Percentiles rank a stretch among this genome's conserved stretches.
These are phyloP conservation scores for Mariannaea elegans DNA, from an alignment of 2,329 filamentous ascomycete species.

Conservation along the genomic window DNA sequence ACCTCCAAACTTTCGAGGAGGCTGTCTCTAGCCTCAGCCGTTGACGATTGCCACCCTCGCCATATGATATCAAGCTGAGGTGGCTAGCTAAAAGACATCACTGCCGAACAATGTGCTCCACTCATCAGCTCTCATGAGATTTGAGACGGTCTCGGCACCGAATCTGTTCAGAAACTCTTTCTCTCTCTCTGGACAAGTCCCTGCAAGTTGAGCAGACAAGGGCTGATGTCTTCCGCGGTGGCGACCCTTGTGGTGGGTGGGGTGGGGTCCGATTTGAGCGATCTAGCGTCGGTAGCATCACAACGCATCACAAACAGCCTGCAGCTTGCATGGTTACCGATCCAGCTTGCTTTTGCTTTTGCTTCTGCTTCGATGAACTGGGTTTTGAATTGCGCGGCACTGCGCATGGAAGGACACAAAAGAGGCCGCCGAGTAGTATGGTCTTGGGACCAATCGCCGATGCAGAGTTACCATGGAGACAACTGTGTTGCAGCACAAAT, in stretches of 20 bases:
- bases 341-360: constrained; percentile 9
- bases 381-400: constrained; percentile 1
- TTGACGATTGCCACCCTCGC: not conserved
- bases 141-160: no score
- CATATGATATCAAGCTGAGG: not conserved
- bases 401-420: not conserved
- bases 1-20: not conserved
- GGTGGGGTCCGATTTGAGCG: constrained; percentile 14
- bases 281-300: constrained; percentile 4
- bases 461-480: not conserved
- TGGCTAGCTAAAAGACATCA: no score
- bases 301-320: constrained; percentile 4
- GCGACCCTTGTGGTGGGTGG: constrained; percentile 5
- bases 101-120: no score
- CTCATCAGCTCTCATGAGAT: no score
- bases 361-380: not conserved
- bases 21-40: not conserved
- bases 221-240: constrained; percentile 1
- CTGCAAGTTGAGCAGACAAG: not conserved
- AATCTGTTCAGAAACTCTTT: not conserved
- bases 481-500: constrained; percentile 6
- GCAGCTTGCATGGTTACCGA: not conserved
- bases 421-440: constrained; percentile 1
- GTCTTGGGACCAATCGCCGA: not conserved
- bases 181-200: no score